These are phyloP conservation scores for Penicillium coffeae DNA, from an alignment of 495 filamentous ascomycete genomes.

Conservation along the genomic window DNA sequence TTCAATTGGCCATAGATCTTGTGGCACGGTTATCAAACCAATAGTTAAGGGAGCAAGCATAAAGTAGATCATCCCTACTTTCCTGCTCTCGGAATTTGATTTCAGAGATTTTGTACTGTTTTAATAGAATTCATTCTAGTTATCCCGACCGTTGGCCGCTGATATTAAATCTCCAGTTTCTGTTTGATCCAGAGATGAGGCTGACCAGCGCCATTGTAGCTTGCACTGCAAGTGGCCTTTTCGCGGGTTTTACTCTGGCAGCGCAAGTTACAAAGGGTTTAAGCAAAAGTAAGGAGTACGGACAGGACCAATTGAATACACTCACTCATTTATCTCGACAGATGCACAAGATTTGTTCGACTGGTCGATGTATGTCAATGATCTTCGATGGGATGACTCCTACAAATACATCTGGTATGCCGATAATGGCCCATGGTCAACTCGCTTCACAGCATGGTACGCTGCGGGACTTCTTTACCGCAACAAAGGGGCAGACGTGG, in stretches of 20 bases:
- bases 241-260: background rate
- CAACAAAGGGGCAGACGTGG: conserved; percentile 23
- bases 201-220: background rate
- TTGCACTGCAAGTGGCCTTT: background rate
- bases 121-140: no score
- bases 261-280: background rate
- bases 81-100: no score
- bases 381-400: conserved; percentile 24
- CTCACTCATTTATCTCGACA: conserved; percentile 1
- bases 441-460: conserved; percentile 31
- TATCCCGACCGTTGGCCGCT: no score
- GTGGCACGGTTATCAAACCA: no score
- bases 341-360: conserved; percentile 28
- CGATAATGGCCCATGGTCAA: conserved; percentile 28
- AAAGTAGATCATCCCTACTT: no score
- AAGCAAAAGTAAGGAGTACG: background rate
- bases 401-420: conserved; percentile 29
- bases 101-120: no score
- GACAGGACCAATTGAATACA: background rate
- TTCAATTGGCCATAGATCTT: no score
- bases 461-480: conserved; percentile 23
- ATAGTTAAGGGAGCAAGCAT: no score
- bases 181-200: no score
- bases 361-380: conserved; percentile 27
- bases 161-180: no score